phyloP scores from a whole-genome alignment of 2,329 filamentous ascomycete genomes.

The Claviceps capensis region DNA sequence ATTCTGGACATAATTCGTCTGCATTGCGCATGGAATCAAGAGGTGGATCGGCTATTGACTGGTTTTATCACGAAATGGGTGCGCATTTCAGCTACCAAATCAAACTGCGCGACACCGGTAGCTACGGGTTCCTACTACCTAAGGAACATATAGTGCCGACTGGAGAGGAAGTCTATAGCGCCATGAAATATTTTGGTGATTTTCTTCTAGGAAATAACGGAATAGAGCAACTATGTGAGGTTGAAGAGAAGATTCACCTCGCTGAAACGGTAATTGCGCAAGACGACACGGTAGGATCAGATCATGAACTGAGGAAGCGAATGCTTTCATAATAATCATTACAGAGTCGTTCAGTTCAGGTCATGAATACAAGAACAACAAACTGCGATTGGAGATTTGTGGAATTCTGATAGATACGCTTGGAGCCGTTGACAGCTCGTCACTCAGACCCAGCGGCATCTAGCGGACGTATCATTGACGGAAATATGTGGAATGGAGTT shows the following conservation, averaged over 20 bases:
- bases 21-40: slow-evolving; percentile 50
- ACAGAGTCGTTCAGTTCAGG: neutral
- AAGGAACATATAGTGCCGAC: slow-evolving; percentile 78
- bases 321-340: slow-evolving; percentile 14
- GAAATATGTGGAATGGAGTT: too few species aligned
- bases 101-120: slow-evolving; percentile 85
- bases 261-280: slow-evolving; percentile 3
- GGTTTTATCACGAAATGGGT: slow-evolving; percentile 80
- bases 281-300: slow-evolving; percentile 8
- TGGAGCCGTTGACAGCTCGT: too few species aligned
- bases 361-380: neutral
- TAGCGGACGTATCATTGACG: too few species aligned
- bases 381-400: too few species aligned
- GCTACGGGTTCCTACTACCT: slow-evolving; percentile 85
- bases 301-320: slow-evolving; percentile 18
- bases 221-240: slow-evolving; percentile 32
- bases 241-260: slow-evolving; percentile 12
- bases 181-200: slow-evolving; percentile 70
- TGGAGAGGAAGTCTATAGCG: slow-evolving; percentile 74
- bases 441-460: too few species aligned
- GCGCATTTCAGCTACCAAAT: slow-evolving; percentile 85
- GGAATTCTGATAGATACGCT: too few species aligned
- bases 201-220: slow-evolving; percentile 62
- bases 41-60: slow-evolving; percentile 82
- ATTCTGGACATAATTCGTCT: slow-evolving; percentile 10